Evolutionary conservation across 257 asterid species (phyloP), one percentile per base, ranked within the genome.

Genomic region (Lithospermum erythrorhizon): DNA sequence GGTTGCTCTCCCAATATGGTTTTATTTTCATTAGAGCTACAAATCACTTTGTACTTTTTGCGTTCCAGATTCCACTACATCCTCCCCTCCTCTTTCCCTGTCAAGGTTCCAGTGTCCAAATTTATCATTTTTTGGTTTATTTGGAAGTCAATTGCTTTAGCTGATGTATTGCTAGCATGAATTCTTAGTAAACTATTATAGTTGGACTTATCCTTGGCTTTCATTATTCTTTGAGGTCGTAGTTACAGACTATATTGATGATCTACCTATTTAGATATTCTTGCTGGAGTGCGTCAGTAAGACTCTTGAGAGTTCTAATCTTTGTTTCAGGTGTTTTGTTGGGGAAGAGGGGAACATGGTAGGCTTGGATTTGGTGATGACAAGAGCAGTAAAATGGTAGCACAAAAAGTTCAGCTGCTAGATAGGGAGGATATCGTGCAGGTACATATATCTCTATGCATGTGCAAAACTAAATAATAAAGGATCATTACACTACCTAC

Each of bases 321-420:
- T 71, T 45, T 52, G 57, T 57, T 70, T 55, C 75, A 91, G 98
- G 98, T 93, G 53, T 86, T 84, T 71, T 95, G 95, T 47, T 93
- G 98, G 98, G 98, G 98, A 58, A 82, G 98, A 81, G 98, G 98
- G 37, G 98, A 93, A 78, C 98, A 93, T 37, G 97, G 98, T 48
- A 86, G 97, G 78, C 97, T 93, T 68, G 98, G 98, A 24, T 93
- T 93, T 59, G 98, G 98, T 72, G 97, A 89, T 73, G 98, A 89
- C 84, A 86, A 93, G 78, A 86, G 95, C 88, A 89, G 98, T 82
- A 89, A 93, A 83, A 93, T 93, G 98, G 94, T 93, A 73, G 96
- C 98, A 61, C 98, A 89, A 73, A 83, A 79, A 72, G 97, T 93
- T 74, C 95, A 89, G 70, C 94, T 89, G 75, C 79, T 86, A 55